These are phyloP conservation scores for Aspergillus clavatus DNA, from an alignment of 2,329 filamentous ascomycete species.

Conservation along the genomic window DNA sequence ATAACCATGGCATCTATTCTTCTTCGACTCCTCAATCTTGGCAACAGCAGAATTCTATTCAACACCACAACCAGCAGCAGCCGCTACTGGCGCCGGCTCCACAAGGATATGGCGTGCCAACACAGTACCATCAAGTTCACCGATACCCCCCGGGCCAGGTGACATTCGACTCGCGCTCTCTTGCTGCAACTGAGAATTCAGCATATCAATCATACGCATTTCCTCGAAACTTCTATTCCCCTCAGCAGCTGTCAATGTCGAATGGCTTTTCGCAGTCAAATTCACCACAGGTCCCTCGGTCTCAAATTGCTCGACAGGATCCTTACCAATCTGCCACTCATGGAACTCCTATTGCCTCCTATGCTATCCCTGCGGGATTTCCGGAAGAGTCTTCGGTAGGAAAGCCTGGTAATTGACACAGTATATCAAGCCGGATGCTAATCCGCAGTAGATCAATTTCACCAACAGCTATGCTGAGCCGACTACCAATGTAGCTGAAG, in stretches of 20 bases:
- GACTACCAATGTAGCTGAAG: slow-evolving; percentile 19
- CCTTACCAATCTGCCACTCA: slow-evolving; percentile 16
- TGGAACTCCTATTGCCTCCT: slow-evolving; percentile 22
- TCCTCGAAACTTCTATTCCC: slow-evolving; percentile 28
- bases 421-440: no score
- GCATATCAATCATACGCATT: slow-evolving; percentile 32
- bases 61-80: slow-evolving; percentile 10
- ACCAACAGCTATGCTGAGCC: slow-evolving; percentile 26
- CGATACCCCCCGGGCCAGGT: slow-evolving; percentile 30
- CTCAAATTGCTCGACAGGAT: slow-evolving; percentile 17
- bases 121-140: slow-evolving; percentile 29
- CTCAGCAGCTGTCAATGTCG: slow-evolving; percentile 23
- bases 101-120: slow-evolving; percentile 23
- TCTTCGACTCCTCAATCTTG: slow-evolving; percentile 30
- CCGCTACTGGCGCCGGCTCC: slow-evolving; percentile 19
- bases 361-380: slow-evolving; percentile 24
- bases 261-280: slow-evolving; percentile 26
- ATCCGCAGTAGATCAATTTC: slow-evolving; percentile 24
- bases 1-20: slow-evolving; percentile 28
- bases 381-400: slow-evolving; percentile 24
- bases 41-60: slow-evolving; percentile 15
- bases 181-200: slow-evolving; percentile 27
- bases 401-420: no score
- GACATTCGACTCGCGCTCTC: slow-evolving; percentile 25
- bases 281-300: slow-evolving; percentile 22